Conservation (phyloP, 73 alveolate genomes). For the Tetrahymena thermophila region DNA sequence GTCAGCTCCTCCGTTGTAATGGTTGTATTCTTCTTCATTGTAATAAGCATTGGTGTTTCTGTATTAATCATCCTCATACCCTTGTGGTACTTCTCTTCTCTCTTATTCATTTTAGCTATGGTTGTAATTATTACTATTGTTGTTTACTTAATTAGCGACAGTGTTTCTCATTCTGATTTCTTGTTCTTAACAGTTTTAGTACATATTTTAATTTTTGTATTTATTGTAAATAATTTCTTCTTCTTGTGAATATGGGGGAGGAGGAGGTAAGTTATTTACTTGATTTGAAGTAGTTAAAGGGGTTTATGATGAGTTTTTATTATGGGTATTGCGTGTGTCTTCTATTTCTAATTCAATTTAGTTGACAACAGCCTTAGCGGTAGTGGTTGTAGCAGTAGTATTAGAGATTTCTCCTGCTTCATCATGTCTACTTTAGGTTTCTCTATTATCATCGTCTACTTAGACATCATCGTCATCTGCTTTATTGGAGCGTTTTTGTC, state of each 20-base stretch:
- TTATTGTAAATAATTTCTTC: not conserved
- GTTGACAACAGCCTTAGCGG: not conserved
- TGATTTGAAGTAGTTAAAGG: not conserved
- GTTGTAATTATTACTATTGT: not conserved
- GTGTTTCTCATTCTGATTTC: not conserved
- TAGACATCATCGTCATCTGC: not conserved
- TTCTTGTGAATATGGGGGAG: not conserved
- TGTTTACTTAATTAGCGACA: not conserved
- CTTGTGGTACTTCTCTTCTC: not conserved
- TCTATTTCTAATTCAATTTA: not conserved
- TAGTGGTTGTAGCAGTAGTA: not conserved
- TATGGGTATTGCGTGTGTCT: not conserved
- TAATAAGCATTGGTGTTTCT: not conserved
- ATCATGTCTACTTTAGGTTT: not conserved
- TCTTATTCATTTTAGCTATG: not conserved
- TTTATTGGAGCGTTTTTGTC: not conserved
- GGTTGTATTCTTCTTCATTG: not conserved
- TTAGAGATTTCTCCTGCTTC: not conserved
- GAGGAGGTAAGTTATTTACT: not conserved
- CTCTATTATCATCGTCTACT: not conserved
- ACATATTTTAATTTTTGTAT: not conserved
- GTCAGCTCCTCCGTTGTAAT: not conserved
- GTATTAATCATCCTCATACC: not conserved
- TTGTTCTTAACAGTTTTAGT: not conserved
- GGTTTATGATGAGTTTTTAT: not conserved